Conservation (phyloP, 129 eudicot genomes). For the Gnaphalium uliginosum region DNA sequence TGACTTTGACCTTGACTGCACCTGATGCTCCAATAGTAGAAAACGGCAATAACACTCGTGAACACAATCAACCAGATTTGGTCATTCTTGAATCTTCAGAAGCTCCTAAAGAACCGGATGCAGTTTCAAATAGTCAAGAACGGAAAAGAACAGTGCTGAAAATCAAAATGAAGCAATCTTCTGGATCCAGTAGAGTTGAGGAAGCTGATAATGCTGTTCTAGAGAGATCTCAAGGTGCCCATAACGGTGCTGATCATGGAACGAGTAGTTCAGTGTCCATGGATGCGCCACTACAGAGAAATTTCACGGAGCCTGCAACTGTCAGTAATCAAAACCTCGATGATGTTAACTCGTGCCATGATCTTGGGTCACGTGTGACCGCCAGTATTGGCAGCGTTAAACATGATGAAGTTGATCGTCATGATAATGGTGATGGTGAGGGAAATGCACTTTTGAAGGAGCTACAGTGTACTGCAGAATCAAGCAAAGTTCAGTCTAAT, state of each 20-base stretch:
- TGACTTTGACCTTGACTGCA: constrained; percentile 21
- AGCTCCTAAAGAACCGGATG: constrained; percentile 47
- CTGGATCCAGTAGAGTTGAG: constrained; percentile 64
- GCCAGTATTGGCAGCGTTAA: constrained; percentile 94
- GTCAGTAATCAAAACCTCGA: constrained; percentile 61
- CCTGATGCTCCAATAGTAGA: constrained; percentile 42
- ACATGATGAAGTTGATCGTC: constrained; percentile 33
- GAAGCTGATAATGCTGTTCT: constrained; percentile 39
- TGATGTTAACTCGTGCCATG: constrained; percentile 86
- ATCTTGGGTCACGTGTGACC: constrained; percentile 81
- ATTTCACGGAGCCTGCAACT: constrained; percentile 41
- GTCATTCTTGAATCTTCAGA: constrained; percentile 39
- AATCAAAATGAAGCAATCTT: constrained; percentile 74
- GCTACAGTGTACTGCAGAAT: constrained; percentile 93
- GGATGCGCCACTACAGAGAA: constrained; percentile 67
- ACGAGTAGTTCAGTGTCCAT: constrained; percentile 82
- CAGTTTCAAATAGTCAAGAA: constrained; percentile 60
- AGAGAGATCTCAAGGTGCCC: constrained; percentile 56
- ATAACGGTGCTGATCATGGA: constrained; percentile 58
- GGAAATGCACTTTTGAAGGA: constrained; percentile 51
- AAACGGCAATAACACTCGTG: constrained; percentile 19
- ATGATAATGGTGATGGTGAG: constrained; percentile 38
- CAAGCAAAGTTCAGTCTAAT: constrained; percentile 54
- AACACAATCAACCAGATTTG: constrained; percentile 32
- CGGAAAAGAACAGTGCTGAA: constrained; percentile 57